Conservation (phyloP, 139 green algal species). For the Coccomyxa sp. region DNA sequence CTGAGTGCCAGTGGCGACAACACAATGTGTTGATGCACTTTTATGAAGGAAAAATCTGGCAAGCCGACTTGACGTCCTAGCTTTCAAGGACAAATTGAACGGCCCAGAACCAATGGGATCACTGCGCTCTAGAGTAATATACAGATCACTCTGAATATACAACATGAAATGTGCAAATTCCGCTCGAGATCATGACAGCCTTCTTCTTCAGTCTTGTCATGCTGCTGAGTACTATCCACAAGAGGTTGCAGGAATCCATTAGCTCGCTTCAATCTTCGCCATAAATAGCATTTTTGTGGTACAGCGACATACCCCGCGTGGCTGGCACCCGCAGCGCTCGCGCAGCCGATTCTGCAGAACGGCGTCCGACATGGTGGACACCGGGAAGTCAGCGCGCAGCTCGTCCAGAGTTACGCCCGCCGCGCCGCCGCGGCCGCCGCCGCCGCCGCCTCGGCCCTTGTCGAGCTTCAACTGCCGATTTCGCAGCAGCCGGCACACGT, state of each 20-base stretch:
- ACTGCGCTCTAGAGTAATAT: too few species aligned
- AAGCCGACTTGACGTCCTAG: too few species aligned
- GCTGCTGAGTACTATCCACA: slow-evolving; percentile 27
- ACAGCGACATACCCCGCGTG: not conserved
- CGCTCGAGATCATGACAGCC: slow-evolving; percentile 20
- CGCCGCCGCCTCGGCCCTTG: slow-evolving; percentile 10
- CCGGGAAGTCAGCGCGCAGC: not conserved
- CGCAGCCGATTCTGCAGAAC: slow-evolving; percentile 41
- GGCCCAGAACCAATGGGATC: too few species aligned
- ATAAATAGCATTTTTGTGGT: too few species aligned
- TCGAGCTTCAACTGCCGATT: slow-evolving; percentile 3
- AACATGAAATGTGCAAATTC: too few species aligned
- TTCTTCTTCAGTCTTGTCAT: slow-evolving; percentile 21
- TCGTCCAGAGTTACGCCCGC: not conserved
- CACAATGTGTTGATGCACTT: too few species aligned
- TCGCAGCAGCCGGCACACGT: slow-evolving; percentile 25
- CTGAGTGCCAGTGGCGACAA: too few species aligned
- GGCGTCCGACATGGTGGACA: slow-evolving; percentile 29
- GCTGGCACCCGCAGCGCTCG: slow-evolving; percentile 27
- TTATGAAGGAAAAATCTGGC: too few species aligned
- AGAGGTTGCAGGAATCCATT: slow-evolving; percentile 16
- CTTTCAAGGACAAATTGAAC: too few species aligned
- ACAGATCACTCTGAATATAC: too few species aligned
- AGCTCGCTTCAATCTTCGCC: not conserved
- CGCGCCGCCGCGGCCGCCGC: too few species aligned